Evolutionary conservation across 1,284 basidiomycete species (phyloP), one percentile per base, ranked within the genome.

Genomic region (Erythrobasidium hasegawianum): DNA sequence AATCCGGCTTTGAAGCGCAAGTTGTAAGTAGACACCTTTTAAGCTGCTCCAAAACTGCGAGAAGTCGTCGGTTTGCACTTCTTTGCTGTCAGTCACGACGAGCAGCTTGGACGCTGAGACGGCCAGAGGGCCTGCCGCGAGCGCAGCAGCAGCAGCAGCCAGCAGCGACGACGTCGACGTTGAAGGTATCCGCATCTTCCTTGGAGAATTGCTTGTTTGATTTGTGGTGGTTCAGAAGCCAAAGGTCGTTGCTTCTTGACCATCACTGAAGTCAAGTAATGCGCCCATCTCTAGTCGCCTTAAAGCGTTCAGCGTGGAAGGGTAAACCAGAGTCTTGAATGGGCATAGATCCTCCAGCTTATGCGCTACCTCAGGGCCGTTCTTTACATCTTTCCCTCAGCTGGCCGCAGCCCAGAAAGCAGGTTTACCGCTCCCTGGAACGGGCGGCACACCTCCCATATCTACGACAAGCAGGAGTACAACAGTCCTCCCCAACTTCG

Each of bases 401-500:
- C 81, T 97, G 69, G 84, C 86, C 47, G 86, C 93, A 61, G 89
- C 94, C 2, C 80, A 92, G 62, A 82, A 86, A 71, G 87, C 87
- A 79, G 90, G 91, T 78, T 83, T 57, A 14, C 62, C 62, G 9
- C 55, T 27, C 22, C 62, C 62, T 14, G 62, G 56, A 29, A 65
- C 62, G 14, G 62, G 43, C 33, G 62, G 62, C 22, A 58, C 62
- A 3, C 62, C 86, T 27, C 85, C 92, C 0, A 94, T 98, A 75
- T 85, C 86, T 74, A 98, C 95, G 0, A 85, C 93, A 72, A 90
- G 91, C 7, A 82, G 95, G 66, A 82, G 89, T 47, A 97, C 92
- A 75, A 97, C 94, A 5, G 89, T 98, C 75, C 81, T 98, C 9
- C 95, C 95, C 1, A 93, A 90, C 74, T 96, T 94, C 74, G 89